Evolutionary conservation across 352 stramenopile species (phyloP).

Genomic region (Globisporangium middletonii): DNA sequence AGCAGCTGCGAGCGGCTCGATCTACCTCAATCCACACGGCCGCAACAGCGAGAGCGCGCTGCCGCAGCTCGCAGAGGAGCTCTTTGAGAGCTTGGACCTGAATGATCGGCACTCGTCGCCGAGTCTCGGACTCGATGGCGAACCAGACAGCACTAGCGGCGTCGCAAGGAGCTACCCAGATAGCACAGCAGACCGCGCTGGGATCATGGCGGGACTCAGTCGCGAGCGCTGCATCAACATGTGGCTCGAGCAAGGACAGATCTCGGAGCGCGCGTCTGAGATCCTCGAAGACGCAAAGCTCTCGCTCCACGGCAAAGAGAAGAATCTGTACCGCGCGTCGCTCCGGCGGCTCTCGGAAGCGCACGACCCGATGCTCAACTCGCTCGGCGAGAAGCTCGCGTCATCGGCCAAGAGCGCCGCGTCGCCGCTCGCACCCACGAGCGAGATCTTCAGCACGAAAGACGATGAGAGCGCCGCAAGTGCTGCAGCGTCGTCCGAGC

Average conservation of each 20-base stretch:
- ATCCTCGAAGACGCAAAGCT: conserved; percentile 80
- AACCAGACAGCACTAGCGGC: conserved; percentile 14
- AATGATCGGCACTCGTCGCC: conserved; percentile 16
- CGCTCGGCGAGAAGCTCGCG: conserved; percentile 54
- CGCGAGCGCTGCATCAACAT: conserved; percentile 73
- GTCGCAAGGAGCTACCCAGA: conserved; percentile 12
- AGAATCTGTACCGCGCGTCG: conserved; percentile 72
- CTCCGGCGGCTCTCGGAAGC: conserved; percentile 53
- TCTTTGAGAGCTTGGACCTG: conserved; percentile 46
- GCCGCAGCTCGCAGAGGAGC: conserved; percentile 35
- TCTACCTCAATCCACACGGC: conserved; percentile 3
- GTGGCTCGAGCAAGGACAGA: conserved; percentile 75
- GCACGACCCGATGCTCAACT: conserved; percentile 62
- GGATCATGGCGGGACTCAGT: conserved; percentile 16
- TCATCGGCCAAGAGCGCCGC: conserved; percentile 24
- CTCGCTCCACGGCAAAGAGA: conserved; percentile 73
- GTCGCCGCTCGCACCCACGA: conserved; percentile 12
- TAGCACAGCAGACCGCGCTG: conserved; percentile 1
- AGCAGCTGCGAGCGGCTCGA: not conserved
- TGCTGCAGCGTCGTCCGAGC: not conserved
- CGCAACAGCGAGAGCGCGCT: conserved; percentile 51
- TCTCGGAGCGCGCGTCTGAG: conserved; percentile 75
- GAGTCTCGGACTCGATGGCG: conserved; percentile 6
- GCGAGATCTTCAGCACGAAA: conserved; percentile 8
- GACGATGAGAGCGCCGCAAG: not conserved